Conservation (phyloP, 306 rosid genomes). For the Glycyrrhiza uralensis region DNA sequence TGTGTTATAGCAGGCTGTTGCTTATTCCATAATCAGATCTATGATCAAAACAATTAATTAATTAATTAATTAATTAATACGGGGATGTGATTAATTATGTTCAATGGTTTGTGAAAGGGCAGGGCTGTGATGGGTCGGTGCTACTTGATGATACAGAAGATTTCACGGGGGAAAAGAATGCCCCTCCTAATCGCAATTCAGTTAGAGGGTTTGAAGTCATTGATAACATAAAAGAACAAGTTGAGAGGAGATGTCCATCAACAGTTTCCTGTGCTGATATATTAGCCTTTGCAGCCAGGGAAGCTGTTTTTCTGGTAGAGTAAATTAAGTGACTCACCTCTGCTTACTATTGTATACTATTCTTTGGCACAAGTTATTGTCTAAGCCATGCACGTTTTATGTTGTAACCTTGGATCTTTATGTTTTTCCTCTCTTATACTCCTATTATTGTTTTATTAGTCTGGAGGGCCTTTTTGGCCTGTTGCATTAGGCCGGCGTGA, state of each 20-base stretch:
- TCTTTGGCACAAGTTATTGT: background rate
- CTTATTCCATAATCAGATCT: background rate
- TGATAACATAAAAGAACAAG: slow-evolving; percentile 50
- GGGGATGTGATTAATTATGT: background rate
- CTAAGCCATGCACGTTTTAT: no score
- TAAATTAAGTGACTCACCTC: background rate
- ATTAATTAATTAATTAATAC: no score
- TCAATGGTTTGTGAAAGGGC: background rate
- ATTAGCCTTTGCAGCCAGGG: slow-evolving; percentile 61
- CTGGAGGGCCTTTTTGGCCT: slow-evolving; percentile 61
- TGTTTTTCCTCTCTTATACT: no score
- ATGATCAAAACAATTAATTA: no score
- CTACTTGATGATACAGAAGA: slow-evolving; percentile 56
- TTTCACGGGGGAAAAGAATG: slow-evolving; percentile 54
- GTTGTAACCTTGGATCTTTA: no score
- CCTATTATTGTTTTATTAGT: background rate
- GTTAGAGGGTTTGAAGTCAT: slow-evolving; percentile 66
- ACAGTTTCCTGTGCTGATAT: slow-evolving; percentile 74
- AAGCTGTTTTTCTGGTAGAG: slow-evolving; percentile 50
- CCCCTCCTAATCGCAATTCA: slow-evolving; percentile 51
- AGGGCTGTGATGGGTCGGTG: slow-evolving; percentile 84
- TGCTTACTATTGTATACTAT: no score
- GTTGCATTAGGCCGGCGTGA: slow-evolving; percentile 66
- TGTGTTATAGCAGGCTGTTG: background rate
- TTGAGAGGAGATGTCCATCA: slow-evolving; percentile 51